These are phyloP conservation scores for Fusarium hostae DNA, from an alignment of 2,329 filamentous ascomycete species.

Conservation along the genomic window DNA sequence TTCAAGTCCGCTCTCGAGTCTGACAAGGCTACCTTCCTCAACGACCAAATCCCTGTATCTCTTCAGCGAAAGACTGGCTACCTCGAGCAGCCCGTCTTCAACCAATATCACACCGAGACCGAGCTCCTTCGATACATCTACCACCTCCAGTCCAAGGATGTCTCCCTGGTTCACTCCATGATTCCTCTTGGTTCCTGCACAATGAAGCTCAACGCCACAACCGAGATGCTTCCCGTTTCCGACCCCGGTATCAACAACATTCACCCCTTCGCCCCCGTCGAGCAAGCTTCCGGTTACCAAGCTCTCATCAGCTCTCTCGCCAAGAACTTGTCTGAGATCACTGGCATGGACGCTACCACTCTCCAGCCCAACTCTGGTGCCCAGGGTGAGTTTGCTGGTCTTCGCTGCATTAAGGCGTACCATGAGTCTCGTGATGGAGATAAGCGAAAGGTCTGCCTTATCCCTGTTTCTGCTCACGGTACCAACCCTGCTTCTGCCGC, in stretches of 20 bases:
- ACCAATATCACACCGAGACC: conserved; percentile 93
- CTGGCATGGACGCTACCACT: conserved; percentile 87
- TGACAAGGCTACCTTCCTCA: conserved; percentile 50
- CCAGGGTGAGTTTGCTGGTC: conserved; percentile 92
- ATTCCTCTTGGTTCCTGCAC: conserved; percentile 97
- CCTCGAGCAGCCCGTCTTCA: conserved; percentile 92
- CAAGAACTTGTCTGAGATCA: conserved; percentile 81
- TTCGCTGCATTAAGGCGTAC: conserved; percentile 88
- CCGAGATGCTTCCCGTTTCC: conserved; percentile 85
- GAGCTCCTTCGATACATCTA: conserved; percentile 93
- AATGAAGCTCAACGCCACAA: conserved; percentile 96
- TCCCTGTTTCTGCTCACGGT: conserved; percentile 93
- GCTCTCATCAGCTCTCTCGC: conserved; percentile 78
- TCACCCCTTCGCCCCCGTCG: conserved; percentile 80
- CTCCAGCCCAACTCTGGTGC: conserved; percentile 96
- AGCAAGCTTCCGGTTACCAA: conserved; percentile 75
- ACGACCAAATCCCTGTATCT: conserved; percentile 60
- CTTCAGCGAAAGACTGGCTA: conserved; percentile 79
- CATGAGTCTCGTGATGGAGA: conserved; percentile 68
- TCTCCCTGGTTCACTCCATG: conserved; percentile 96
- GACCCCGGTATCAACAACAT: conserved; percentile 63
- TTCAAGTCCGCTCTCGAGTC: conserved; percentile 43
- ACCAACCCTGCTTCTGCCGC: conserved; percentile 96
- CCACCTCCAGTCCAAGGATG: conserved; percentile 91
- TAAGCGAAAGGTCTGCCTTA: conserved; percentile 89